These are phyloP conservation scores for Nitzschia putrida DNA, from an alignment of 108 stramenopile genomes.

Conservation along the genomic window DNA sequence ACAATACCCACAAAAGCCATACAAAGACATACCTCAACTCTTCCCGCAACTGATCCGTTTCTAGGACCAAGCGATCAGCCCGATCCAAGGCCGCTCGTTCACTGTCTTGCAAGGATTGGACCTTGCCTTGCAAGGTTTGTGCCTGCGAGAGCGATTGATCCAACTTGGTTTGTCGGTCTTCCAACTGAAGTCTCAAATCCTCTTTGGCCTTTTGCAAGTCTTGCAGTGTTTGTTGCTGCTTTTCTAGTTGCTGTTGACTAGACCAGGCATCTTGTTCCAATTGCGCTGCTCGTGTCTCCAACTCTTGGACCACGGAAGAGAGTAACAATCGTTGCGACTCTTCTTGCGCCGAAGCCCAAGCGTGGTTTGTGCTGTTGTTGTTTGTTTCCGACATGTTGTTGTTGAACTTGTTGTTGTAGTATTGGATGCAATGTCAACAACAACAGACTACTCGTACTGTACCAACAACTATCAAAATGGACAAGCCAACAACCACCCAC, in stretches of 20 bases:
- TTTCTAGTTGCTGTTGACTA: not conserved
- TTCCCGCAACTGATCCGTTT: constrained; percentile 62
- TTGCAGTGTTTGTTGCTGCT: not conserved
- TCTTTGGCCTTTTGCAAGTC: not conserved
- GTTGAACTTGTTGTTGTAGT: too few relatives aligned
- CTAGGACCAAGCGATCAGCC: constrained; percentile 50
- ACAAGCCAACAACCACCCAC: too few relatives aligned
- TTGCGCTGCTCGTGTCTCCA: not conserved
- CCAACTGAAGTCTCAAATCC: not conserved
- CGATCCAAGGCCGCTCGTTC: constrained; percentile 28
- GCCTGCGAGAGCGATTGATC: constrained; percentile 5
- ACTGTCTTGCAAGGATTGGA: constrained; percentile 16
- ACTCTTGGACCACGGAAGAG: too few relatives aligned
- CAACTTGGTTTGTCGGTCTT: not conserved
- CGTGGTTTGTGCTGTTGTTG: too few relatives aligned
- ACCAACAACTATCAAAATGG: too few relatives aligned
- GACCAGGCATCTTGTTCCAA: not conserved
- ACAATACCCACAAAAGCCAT: too few relatives aligned
- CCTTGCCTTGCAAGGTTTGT: not conserved
- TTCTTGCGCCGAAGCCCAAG: too few relatives aligned
- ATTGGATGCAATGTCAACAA: too few relatives aligned
- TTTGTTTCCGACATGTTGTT: too few relatives aligned
- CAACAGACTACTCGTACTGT: too few relatives aligned
- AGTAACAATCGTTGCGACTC: too few relatives aligned
- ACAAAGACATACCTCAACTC: constrained; percentile 69